Evolutionary conservation across 192 early-diverging fungal species (phyloP).

Genomic region (Kappamyces sp.): DNA sequence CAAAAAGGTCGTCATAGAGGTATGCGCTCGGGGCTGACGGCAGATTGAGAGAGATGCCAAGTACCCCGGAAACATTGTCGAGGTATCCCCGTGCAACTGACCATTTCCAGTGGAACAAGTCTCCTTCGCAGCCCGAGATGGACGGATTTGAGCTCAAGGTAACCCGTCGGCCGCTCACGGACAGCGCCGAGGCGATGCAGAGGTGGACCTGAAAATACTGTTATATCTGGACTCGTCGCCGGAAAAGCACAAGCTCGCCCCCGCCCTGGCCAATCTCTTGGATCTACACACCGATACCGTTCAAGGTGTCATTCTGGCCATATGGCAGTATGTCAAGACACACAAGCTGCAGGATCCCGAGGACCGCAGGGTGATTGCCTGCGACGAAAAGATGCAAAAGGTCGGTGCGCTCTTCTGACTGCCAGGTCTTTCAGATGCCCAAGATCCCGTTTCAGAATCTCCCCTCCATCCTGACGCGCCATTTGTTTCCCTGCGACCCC

Average conservation of each 20-base stretch:
- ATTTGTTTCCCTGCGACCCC: slow-evolving; percentile 76
- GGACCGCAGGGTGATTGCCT: slow-evolving; percentile 81
- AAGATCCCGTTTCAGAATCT: slow-evolving; percentile 75
- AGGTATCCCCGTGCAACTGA: slow-evolving; percentile 9
- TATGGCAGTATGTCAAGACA: slow-evolving; percentile 97
- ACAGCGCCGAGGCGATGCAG: slow-evolving; percentile 70
- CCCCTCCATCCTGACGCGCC: slow-evolving; percentile 69
- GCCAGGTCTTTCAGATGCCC: slow-evolving; percentile 57
- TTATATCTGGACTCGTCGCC: slow-evolving; percentile 69
- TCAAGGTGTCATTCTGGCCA: slow-evolving; percentile 68
- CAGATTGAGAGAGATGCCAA: slow-evolving; percentile 5
- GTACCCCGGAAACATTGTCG: not conserved
- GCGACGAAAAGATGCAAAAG: slow-evolving; percentile 65
- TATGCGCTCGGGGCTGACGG: slow-evolving; percentile 10
- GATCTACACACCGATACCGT: slow-evolving; percentile 69
- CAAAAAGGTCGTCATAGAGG: slow-evolving; percentile 71
- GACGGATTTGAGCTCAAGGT: slow-evolving; percentile 90
- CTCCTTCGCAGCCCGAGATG: slow-evolving; percentile 41
- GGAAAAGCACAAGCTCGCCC: slow-evolving; percentile 73
- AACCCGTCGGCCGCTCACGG: too few species aligned
- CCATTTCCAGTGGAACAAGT: slow-evolving; percentile 51
- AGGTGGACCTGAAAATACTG: slow-evolving; percentile 74
- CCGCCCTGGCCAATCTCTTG: slow-evolving; percentile 67
- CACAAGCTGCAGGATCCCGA: slow-evolving; percentile 86
- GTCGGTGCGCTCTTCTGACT: slow-evolving; percentile 32